Percentiles rank a stretch among this genome's conserved stretches.
These are phyloP conservation scores for Pleurotus salmoneostramineus DNA, from an alignment of 768 basidiomycete species.

Conservation along the genomic window DNA sequence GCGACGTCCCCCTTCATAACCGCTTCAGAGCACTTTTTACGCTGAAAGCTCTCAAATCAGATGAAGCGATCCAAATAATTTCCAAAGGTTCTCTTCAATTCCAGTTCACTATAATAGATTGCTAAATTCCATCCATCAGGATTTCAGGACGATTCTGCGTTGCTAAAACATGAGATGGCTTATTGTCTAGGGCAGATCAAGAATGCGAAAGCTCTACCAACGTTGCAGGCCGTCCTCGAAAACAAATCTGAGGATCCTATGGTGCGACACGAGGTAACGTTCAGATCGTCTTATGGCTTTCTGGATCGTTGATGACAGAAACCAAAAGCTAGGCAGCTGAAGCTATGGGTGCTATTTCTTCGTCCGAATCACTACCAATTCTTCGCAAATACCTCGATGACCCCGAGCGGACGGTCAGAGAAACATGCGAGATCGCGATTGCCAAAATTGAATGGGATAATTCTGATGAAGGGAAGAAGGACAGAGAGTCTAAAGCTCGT, in stretches of 20 bases:
- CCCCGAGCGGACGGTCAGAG: slow-evolving; percentile 71
- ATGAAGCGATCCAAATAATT: slow-evolving; percentile 82
- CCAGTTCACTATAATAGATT: not conserved
- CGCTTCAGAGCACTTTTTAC: slow-evolving; percentile 92
- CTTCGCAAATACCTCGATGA: slow-evolving; percentile 72
- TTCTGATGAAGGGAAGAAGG: slow-evolving; percentile 63
- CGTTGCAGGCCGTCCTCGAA: slow-evolving; percentile 72
- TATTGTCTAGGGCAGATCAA: slow-evolving; percentile 96
- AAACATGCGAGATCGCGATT: slow-evolving; percentile 97
- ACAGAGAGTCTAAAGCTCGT: slow-evolving; percentile 29
- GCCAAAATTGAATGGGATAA: slow-evolving; percentile 93
- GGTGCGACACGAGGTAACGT: slow-evolving; percentile 90
- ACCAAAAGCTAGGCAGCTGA: slow-evolving; percentile 76
- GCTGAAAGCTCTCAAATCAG: slow-evolving; percentile 75
- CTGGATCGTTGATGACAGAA: slow-evolving; percentile 11
- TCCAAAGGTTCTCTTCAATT: slow-evolving; percentile 57
- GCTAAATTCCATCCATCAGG: slow-evolving; percentile 37
- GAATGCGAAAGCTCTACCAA: slow-evolving; percentile 65
- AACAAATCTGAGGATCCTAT: slow-evolving; percentile 80
- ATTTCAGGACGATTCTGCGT: slow-evolving; percentile 80
- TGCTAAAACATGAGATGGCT: slow-evolving; percentile 96
- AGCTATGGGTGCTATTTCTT: slow-evolving; percentile 93
- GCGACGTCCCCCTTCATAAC: slow-evolving; percentile 74
- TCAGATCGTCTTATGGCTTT: not conserved
- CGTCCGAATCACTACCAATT: slow-evolving; percentile 57